Evolutionary conservation across 2,329 filamentous ascomycete species (phyloP).

Genomic region (Scedosporium aurantiacum): DNA sequence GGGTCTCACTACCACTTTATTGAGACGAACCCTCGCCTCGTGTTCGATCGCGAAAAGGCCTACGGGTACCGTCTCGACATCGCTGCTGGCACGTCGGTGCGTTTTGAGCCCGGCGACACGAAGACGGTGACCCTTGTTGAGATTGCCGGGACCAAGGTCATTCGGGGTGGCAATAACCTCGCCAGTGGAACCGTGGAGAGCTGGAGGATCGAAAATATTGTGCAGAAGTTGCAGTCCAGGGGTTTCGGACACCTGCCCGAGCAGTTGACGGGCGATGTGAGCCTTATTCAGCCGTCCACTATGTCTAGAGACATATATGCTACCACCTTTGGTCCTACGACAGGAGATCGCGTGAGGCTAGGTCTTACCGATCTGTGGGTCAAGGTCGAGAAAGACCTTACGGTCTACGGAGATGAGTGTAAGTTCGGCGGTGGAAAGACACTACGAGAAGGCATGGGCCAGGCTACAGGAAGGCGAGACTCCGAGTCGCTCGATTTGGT

Average conservation of each 20-base stretch:
- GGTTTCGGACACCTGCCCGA: constrained; percentile 72
- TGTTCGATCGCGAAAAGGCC: constrained; percentile 73
- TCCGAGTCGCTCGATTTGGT: constrained; percentile 70
- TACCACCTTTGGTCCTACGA: constrained; percentile 87
- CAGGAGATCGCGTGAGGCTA: constrained; percentile 72
- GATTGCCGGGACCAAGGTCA: constrained; percentile 69
- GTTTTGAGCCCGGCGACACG: constrained; percentile 87
- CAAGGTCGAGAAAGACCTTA: constrained; percentile 76
- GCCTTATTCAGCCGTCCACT: constrained; percentile 48
- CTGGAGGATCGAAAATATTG: constrained; percentile 51
- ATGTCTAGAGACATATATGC: constrained; percentile 73
- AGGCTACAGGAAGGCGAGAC: constrained; percentile 67
- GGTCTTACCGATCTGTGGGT: constrained; percentile 85
- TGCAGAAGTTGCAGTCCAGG: constrained; percentile 53
- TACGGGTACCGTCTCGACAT: constrained; percentile 87
- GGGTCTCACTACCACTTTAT: constrained; percentile 95
- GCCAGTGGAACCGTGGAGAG: constrained; percentile 63
- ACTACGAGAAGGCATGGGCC: constrained; percentile 88
- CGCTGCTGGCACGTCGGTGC: constrained; percentile 77
- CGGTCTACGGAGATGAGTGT: constrained; percentile 83
- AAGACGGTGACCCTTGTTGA: constrained; percentile 86
- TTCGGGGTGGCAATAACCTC: constrained; percentile 73
- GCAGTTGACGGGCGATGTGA: constrained; percentile 38
- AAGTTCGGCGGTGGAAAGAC: constrained; percentile 94
- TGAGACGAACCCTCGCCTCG: constrained; percentile 81